These are phyloP conservation scores for Scenedesmus sp. DNA, from an alignment of 163 green algal genomes.

Conservation along the genomic window DNA sequence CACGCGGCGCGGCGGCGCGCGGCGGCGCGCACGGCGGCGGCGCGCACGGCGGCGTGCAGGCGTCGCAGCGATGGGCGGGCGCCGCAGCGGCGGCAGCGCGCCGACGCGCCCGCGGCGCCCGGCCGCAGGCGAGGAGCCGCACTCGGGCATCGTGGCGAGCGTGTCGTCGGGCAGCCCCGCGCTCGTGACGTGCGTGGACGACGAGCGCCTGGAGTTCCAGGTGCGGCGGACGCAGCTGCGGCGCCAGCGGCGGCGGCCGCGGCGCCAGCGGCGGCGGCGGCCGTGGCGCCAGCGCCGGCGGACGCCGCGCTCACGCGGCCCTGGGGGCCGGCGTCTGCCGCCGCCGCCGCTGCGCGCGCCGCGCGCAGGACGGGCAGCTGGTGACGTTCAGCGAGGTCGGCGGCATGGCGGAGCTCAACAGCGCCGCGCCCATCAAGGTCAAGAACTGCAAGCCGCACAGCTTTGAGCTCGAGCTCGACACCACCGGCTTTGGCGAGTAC, in stretches of 20 bases:
- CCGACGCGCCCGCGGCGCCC: no score
- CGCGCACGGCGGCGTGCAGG: not conserved
- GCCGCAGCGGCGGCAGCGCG: not conserved
- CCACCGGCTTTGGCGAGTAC: slow-evolving; percentile 74
- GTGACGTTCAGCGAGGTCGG: slow-evolving; percentile 94
- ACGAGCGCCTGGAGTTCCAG: slow-evolving; percentile 98
- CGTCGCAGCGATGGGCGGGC: not conserved
- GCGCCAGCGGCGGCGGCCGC: not conserved
- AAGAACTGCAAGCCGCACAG: slow-evolving; percentile 93
- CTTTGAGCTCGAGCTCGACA: slow-evolving; percentile 95
- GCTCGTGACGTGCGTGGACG: slow-evolving; percentile 96
- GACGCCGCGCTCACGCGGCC: not conserved
- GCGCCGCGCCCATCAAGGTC: slow-evolving; percentile 77
- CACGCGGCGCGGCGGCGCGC: no score
- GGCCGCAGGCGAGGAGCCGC: slow-evolving; percentile 90
- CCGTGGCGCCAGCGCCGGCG: not conserved
- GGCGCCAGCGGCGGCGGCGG: not conserved
- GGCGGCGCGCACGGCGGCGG: not conserved
- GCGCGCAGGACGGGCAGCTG: slow-evolving; percentile 86
- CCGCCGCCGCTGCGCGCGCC: not conserved
- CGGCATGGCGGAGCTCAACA: slow-evolving; percentile 94
- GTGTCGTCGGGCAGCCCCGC: slow-evolving; percentile 77
- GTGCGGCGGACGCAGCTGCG: slow-evolving; percentile 44
- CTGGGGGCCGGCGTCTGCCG: not conserved
- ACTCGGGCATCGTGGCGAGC: slow-evolving; percentile 93